Evolutionary conservation across 2,329 filamentous ascomycete species (phyloP).

Genomic region (Elsinoe batatas): DNA sequence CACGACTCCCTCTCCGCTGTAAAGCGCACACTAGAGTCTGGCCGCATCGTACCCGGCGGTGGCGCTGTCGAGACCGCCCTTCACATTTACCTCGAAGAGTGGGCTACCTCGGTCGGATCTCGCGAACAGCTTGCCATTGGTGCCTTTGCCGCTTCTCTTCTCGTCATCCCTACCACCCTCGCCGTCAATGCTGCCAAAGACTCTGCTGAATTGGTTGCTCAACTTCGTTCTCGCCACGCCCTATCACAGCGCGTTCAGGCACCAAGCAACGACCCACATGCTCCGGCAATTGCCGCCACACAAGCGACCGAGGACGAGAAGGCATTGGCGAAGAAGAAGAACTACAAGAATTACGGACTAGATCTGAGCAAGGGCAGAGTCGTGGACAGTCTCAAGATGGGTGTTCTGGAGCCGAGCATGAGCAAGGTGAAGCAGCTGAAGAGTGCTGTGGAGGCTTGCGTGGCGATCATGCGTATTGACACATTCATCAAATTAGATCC

Average conservation of each 20-base stretch:
- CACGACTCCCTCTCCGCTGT: constrained; percentile 95
- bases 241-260: constrained; percentile 79
- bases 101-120: constrained; percentile 89
- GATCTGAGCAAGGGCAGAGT: constrained; percentile 85
- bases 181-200: constrained; percentile 97
- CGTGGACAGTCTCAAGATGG: constrained; percentile 85
- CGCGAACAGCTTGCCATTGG: constrained; percentile 96
- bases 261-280: constrained; percentile 24
- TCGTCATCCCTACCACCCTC: constrained; percentile 90
- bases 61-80: constrained; percentile 97
- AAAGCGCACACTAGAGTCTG: constrained; percentile 93
- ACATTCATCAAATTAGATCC: constrained; percentile 97
- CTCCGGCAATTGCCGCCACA: constrained; percentile 12
- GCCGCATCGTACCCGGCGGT: constrained; percentile 90
- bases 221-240: constrained; percentile 87
- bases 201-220: constrained; percentile 85
- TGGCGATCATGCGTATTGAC: constrained; percentile 98
- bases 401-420: constrained; percentile 92
- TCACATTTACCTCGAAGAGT: constrained; percentile 98
- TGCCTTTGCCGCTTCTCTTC: constrained; percentile 90
- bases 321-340: constrained; percentile 83
- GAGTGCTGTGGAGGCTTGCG: constrained; percentile 95
- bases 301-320: constrained; percentile 67
- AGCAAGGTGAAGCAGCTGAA: constrained; percentile 98
- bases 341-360: constrained; percentile 96